These are phyloP conservation scores for Calendula officinalis DNA, from an alignment of 129 eudicot genomes.

Conservation along the genomic window DNA sequence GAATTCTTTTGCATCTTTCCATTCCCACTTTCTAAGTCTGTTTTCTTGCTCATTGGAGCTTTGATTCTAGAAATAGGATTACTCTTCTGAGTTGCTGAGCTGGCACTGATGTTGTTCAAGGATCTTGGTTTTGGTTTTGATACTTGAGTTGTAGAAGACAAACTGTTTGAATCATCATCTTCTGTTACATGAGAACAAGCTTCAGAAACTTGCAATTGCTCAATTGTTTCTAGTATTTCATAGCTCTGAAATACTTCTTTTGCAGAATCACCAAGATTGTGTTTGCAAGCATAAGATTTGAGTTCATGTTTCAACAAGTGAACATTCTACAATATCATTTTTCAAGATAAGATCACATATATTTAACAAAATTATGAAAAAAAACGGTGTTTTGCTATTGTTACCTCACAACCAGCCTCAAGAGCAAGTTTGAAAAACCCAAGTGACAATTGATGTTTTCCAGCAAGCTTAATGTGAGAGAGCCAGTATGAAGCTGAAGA, in stretches of 20 bases:
- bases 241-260: slow-evolving; percentile 54
- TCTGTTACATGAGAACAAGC: slow-evolving; percentile 51
- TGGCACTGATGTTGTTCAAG: slow-evolving; percentile 30
- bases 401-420: slow-evolving; percentile 82
- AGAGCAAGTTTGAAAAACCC: slow-evolving; percentile 87
- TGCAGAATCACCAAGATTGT: slow-evolving; percentile 53
- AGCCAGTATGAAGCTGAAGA: slow-evolving; percentile 84
- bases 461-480: slow-evolving; percentile 67
- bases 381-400: background rate
- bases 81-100: slow-evolving; percentile 34
- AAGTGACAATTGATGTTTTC: slow-evolving; percentile 70
- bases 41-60: slow-evolving; percentile 38
- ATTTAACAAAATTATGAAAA: background rate
- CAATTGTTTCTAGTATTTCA: slow-evolving; percentile 46
- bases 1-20: slow-evolving; percentile 42
- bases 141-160: slow-evolving; percentile 46
- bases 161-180: slow-evolving; percentile 55
- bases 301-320: slow-evolving; percentile 68
- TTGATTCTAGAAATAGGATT: slow-evolving; percentile 31
- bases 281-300: slow-evolving; percentile 49
- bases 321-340: slow-evolving; percentile 24
- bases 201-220: slow-evolving; percentile 66
- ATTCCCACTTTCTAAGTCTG: slow-evolving; percentile 21
- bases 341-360: background rate
- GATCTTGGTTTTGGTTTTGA: slow-evolving; percentile 49